Evolutionary conservation across 257 asterid genomes (phyloP).

Genomic region (Solanum pinnatisectum): DNA sequence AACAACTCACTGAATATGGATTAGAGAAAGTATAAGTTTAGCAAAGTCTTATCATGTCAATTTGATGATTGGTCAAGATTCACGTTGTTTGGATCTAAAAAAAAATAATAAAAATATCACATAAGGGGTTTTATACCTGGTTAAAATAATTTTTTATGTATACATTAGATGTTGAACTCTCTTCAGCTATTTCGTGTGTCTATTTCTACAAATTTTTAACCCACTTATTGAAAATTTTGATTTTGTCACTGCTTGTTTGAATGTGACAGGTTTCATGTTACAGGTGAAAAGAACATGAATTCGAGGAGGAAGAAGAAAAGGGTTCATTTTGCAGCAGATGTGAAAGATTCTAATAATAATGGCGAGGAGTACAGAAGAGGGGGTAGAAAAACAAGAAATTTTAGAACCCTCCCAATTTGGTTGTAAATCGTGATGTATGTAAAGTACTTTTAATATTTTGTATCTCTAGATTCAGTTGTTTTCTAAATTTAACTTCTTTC

Average conservation of each 20-base stretch:
- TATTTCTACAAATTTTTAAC: accelerated
- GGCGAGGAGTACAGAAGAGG: slow-evolving; percentile 46
- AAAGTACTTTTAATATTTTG: background rate
- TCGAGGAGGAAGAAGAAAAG: slow-evolving; percentile 29
- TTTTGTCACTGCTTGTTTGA: background rate
- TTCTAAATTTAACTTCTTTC: background rate
- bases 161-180: accelerated
- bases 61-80: background rate
- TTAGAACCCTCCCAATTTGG: background rate
- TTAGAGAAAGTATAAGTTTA: background rate
- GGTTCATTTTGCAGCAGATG: slow-evolving; percentile 66
- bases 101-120: background rate
- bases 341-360: slow-evolving; percentile 46
- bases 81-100: background rate
- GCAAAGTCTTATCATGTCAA: background rate
- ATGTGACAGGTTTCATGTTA: background rate
- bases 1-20: too few species aligned
- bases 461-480: background rate
- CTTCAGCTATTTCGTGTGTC: accelerated
- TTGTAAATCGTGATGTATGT: background rate
- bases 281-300: slow-evolving; percentile 22
- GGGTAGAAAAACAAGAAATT: background rate
- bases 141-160: too few species aligned
- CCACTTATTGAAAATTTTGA: too few species aligned
- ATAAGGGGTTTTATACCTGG: accelerated